Conservation (phyloP, 2,329 filamentous ascomycete genomes). For the Domatiomyces catenatus region DNA sequence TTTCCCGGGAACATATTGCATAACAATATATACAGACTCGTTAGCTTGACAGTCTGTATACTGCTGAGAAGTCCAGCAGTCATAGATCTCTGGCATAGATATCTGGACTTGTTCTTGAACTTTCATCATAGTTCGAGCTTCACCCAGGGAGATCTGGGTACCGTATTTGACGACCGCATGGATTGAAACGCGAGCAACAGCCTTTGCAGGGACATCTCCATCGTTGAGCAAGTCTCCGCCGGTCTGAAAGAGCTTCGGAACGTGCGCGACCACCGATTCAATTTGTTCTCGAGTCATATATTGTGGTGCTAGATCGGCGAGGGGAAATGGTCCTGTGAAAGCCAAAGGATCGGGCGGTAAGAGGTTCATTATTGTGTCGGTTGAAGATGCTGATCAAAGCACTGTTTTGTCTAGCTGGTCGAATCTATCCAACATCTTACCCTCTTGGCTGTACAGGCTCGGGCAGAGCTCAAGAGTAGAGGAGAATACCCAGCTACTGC, state of each 20-base stretch:
- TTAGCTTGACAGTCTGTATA: neutral
- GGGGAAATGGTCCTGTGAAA: neutral
- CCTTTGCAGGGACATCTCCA: neutral
- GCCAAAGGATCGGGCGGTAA: neutral
- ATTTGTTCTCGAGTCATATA: neutral
- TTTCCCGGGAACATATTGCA: neutral
- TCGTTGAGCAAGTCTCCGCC: neutral
- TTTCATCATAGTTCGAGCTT: neutral
- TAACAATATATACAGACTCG: neutral
- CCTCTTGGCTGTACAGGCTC: too few species aligned
- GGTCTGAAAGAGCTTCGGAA: neutral
- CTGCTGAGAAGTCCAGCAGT: neutral
- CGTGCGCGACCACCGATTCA: neutral
- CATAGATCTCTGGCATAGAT: neutral
- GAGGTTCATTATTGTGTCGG: neutral
- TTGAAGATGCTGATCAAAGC: neutral
- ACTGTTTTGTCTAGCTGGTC: too few species aligned
- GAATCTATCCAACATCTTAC: too few species aligned
- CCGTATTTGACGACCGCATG: neutral
- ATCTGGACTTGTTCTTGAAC: neutral
- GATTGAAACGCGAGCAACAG: neutral
- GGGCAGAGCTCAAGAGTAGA: too few species aligned
- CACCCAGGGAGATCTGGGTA: neutral
- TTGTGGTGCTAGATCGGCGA: neutral
- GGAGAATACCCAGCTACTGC: too few species aligned